Conservation (phyloP, 441 rosid species). For the Biscutella laevigata region DNA sequence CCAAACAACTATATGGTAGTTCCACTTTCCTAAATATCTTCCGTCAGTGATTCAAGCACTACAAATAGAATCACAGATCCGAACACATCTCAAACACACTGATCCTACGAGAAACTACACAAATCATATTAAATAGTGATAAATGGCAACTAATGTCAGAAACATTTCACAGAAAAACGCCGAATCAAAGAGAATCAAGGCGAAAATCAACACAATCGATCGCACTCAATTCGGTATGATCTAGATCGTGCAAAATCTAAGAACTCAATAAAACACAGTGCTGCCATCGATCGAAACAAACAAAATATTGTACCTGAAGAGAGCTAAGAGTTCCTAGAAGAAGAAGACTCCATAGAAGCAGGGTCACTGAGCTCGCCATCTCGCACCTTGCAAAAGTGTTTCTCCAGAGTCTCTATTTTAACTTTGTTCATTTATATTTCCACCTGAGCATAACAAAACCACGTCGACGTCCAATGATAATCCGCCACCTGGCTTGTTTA, state of each 20-base stretch:
- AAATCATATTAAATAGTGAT: neutral
- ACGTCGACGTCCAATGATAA: slow-evolving; percentile 19
- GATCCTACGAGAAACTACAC: neutral
- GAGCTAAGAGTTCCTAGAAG: slow-evolving; percentile 32
- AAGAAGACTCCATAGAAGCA: slow-evolving; percentile 36
- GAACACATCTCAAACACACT: neutral
- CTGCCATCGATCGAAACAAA: neutral
- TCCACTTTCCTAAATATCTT: neutral
- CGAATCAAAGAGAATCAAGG: neutral
- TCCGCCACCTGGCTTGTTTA: slow-evolving; percentile 1
- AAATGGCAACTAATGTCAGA: neutral
- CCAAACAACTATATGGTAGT: neutral
- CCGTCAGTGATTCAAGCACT: neutral
- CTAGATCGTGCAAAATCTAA: slow-evolving; percentile 12
- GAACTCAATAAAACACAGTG: neutral
- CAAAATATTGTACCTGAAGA: slow-evolving; percentile 29
- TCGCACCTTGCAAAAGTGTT: slow-evolving; percentile 3
- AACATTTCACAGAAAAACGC: neutral
- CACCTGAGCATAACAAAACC: neutral
- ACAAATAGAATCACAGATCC: neutral
- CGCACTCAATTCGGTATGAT: neutral
- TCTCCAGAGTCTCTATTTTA: neutral
- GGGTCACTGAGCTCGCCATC: slow-evolving; percentile 38
- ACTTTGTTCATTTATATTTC: neutral
- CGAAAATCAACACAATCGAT: neutral